Evolutionary conservation across 73 alveolate species (phyloP), one percentile per base, ranked within the genome.

Genomic region (Symbiodinium pilosum): DNA sequence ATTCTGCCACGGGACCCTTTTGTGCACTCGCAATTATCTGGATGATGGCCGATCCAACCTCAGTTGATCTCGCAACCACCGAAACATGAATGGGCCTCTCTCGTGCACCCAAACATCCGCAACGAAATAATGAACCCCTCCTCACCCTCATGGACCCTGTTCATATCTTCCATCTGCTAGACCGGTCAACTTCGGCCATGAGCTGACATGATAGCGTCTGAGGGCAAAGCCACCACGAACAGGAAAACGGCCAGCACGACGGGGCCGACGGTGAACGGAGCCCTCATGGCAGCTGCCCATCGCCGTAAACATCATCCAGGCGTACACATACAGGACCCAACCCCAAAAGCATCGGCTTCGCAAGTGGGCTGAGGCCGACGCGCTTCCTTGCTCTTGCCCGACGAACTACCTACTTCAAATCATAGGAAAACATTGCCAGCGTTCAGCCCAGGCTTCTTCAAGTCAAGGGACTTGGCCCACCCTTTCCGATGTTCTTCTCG

Each of bases 401-500:
- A n/a, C n/a, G n/a, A 91, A 47, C 71, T 91, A 75, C 97, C 97
- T 91, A 51, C 40, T 20, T 8, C 83, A 64, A 20, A 64, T 26
- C 40, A 4, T 34, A 8, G 40, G 38, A 64, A 8, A 32, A 16
- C 28, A 3, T 26, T 38, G 44, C 44, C 2, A 12, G 28, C n/a
- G n/a, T n/a, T n/a, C n/a, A n/a, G n/a, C n/a, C n/a, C n/a, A n/a
- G n/a, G n/a, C n/a, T n/a, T 20, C 34, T 38, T 32, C 7, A 44
- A 20, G 87, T 43, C 95, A 89, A 89, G 87, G 18, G 28, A n/a
- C 97, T 91, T 7, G 97, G 97, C 77, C 97, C 97, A 5, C 97
- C 97, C 54, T 91, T 91, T 83, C 97, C 97, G 56, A 91, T 91
- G 97, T 91, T 91, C 97, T 91, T 91, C 88, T 91, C 97, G 52